These are phyloP conservation scores for Monosporascus sp. DNA, from an alignment of 2,329 filamentous ascomycete genomes.

Conservation along the genomic window DNA sequence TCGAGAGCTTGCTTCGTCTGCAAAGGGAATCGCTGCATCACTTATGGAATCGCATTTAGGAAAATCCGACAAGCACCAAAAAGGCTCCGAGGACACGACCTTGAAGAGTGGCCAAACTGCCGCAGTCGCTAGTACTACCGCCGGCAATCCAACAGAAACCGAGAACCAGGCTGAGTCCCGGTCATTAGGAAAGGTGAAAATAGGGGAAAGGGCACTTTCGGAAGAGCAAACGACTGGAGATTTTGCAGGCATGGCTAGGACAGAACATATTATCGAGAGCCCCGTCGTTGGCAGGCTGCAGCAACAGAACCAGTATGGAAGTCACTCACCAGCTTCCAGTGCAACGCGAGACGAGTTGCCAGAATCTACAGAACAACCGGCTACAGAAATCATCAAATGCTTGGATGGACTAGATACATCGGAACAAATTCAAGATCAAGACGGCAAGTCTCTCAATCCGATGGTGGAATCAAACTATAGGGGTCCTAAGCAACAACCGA, in stretches of 20 bases:
- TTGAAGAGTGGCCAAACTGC: conserved; percentile 10
- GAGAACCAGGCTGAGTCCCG: conserved; percentile 7
- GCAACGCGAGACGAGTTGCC: background rate
- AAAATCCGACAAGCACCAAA: conserved; percentile 8
- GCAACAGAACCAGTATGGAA: conserved; percentile 3
- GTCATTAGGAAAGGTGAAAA: conserved; percentile 4
- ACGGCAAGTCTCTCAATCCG: background rate
- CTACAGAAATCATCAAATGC: conserved; percentile 21
- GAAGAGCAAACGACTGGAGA: background rate
- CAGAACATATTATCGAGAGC: conserved; percentile 31
- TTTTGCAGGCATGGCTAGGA: conserved; percentile 6
- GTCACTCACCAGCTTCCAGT: conserved; percentile 7
- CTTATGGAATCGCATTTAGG: conserved; percentile 13
- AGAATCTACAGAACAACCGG: conserved; percentile 7
- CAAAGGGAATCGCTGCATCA: conserved; percentile 18
- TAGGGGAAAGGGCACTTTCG: background rate
- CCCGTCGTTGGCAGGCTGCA: conserved; percentile 29
- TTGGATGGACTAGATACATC: conserved; percentile 23
- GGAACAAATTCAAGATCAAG: conserved; percentile 11
- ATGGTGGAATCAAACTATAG: conserved; percentile 25
- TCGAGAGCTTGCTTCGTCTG: conserved; percentile 5
- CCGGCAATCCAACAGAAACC: conserved; percentile 1
- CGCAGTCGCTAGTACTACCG: conserved; percentile 15
- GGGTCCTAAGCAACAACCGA: conserved; percentile 9
- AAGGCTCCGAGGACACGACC: conserved; percentile 5